Evolutionary conservation across 495 filamentous ascomycete genomes (phyloP), one percentile per base, ranked within the genome.

Genomic region (Ascodesmis nigricans): DNA sequence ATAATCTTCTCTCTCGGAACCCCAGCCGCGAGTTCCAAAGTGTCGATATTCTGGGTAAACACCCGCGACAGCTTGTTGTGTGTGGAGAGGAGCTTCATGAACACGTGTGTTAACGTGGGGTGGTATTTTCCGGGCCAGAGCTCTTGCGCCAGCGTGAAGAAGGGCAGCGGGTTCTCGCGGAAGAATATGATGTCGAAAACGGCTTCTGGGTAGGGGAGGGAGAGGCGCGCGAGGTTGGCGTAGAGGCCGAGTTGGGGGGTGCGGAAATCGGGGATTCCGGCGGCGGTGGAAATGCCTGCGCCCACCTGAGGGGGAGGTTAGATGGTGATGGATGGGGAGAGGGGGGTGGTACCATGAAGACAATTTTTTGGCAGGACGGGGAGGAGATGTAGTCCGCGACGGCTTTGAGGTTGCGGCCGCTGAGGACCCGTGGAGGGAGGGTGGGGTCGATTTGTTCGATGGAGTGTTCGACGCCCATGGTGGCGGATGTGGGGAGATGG

Each of bases 41-140:
- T 51, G 58, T 97, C 87, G 46, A 97, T 92, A 52, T 97, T 97
- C 53, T 97, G 87, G 3, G 90, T 91, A 57, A 92, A 97, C 25
- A 82, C 64, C 58, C 80, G 84, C 43, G 77, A 56, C 9, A 97
- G 58, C 20, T 82, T 58, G 3, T 69, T 68, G 56, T 83, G 87
- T 29, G 75, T 59, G 21, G 78, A 63, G 9, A 92, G 67, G 20
- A 75, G 46, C 6, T 67, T 65, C 39, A 93, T 69, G 47, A 92
- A 91, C 3, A 63, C 64, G 53, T 91, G 79, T 2, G 78, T 68
- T 36, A 91, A 58, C 2, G 82, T 95, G 2, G 90, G 90, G 35
- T 69, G 63, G 60, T 75, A 91, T 44, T 73, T 69, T n/a, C 82
- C 90, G 0, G 87, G 90, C 52, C 90, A 91, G 7, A 97, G 63